Evolutionary conservation across 2,329 filamentous ascomycete species (phyloP).

Genomic region (Sporothrix curviconia): DNA sequence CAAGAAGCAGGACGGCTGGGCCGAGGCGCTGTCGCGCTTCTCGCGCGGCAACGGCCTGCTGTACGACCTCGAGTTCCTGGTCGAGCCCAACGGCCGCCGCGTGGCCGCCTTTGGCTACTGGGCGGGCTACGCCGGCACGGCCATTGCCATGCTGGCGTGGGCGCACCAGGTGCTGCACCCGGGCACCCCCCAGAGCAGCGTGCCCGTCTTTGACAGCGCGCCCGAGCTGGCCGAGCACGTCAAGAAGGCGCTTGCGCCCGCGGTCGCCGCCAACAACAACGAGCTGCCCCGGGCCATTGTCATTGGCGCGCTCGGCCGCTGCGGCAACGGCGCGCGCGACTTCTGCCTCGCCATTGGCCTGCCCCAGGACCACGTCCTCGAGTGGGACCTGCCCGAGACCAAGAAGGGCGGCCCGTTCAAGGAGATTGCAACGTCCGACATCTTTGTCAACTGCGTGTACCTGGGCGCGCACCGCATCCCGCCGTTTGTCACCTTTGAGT

Average conservation of each 20-base stretch:
- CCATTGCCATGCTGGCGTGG: constrained; percentile 73
- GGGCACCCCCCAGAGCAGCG: constrained; percentile 8
- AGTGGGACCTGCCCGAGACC: constrained; percentile 75
- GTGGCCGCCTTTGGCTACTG: constrained; percentile 69
- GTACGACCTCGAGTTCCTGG: constrained; percentile 82
- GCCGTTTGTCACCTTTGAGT: constrained; percentile 69
- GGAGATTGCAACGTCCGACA: constrained; percentile 68
- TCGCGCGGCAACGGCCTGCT: constrained; percentile 68
- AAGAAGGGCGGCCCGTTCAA: constrained; percentile 66
- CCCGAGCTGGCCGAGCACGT: constrained; percentile 63
- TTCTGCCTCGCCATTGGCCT: constrained; percentile 70
- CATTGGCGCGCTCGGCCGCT: constrained; percentile 78
- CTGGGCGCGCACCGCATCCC: constrained; percentile 61
- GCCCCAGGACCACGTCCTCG: constrained; percentile 57
- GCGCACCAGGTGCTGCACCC: constrained; percentile 68
- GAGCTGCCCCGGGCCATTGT: constrained; percentile 68
- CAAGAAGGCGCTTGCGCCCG: constrained; percentile 61
- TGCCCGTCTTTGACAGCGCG: constrained; percentile 29
- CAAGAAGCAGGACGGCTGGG: constrained; percentile 74
- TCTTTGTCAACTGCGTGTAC: constrained; percentile 88
- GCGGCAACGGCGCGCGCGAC: constrained; percentile 78
- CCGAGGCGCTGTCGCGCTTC: constrained; percentile 72
- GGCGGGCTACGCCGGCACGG: constrained; percentile 69
- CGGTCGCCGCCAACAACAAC: constrained; percentile 53
- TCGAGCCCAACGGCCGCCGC: constrained; percentile 58